Evolutionary conservation across 2,329 filamentous ascomycete genomes (phyloP).

Genomic region (Alternaria triticina): DNA sequence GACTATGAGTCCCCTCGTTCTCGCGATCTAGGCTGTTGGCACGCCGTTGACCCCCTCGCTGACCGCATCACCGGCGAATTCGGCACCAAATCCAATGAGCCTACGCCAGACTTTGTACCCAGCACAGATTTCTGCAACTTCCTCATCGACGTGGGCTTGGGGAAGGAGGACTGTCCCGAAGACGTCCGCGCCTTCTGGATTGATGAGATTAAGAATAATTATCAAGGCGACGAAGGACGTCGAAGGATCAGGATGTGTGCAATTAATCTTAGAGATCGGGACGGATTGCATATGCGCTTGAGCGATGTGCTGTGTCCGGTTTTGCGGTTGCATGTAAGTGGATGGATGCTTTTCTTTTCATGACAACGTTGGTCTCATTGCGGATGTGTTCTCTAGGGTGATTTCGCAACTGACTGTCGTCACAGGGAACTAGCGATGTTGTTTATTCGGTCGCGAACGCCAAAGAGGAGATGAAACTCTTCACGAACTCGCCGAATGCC

Average conservation of each 20-base stretch:
- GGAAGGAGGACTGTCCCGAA: slow-evolving; percentile 45
- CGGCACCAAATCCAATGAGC: slow-evolving; percentile 39
- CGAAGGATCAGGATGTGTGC: slow-evolving; percentile 57
- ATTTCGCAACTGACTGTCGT: background rate
- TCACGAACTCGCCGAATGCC: slow-evolving; percentile 53
- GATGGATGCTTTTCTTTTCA: background rate
- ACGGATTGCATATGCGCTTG: slow-evolving; percentile 55
- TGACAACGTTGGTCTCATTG: background rate
- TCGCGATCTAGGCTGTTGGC: slow-evolving; percentile 57
- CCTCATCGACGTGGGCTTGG: slow-evolving; percentile 57
- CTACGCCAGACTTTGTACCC: slow-evolving; percentile 53
- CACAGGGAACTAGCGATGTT: slow-evolving; percentile 50
- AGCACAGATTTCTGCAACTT: slow-evolving; percentile 53
- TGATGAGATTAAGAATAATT: slow-evolving; percentile 53
- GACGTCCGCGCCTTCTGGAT: slow-evolving; percentile 54
- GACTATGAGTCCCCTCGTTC: slow-evolving; percentile 56
- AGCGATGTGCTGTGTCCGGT: slow-evolving; percentile 59
- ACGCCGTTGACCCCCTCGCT: slow-evolving; percentile 46
- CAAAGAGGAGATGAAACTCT: slow-evolving; percentile 57
- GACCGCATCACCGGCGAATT: slow-evolving; percentile 48
- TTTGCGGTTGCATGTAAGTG: slow-evolving; percentile 55
- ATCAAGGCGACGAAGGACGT: slow-evolving; percentile 58
- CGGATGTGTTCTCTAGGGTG: background rate
- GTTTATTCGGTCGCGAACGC: slow-evolving; percentile 54
- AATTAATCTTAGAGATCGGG: slow-evolving; percentile 57